These are phyloP conservation scores for Sodiomyces alkalinus DNA, from an alignment of 2,329 filamentous ascomycete species.

Conservation along the genomic window DNA sequence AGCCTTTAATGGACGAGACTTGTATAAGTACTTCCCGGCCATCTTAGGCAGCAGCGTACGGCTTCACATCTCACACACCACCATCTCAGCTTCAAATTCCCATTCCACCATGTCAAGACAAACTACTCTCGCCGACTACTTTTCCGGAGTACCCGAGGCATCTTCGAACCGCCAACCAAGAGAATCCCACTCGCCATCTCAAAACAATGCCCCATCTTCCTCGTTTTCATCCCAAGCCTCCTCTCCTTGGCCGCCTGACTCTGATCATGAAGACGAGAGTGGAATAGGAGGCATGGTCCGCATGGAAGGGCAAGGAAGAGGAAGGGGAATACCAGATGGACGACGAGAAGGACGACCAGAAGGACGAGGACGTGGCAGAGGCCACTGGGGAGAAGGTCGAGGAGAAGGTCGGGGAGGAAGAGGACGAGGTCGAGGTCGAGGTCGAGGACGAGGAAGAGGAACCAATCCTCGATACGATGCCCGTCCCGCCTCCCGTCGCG, in stretches of 20 bases:
- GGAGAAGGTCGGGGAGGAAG: not conserved
- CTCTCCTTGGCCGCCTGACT: not conserved
- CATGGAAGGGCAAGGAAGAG: too few species aligned
- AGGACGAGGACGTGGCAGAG: not conserved
- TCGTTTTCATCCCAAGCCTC: not conserved
- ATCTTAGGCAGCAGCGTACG: too few species aligned
- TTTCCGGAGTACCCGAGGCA: conserved; percentile 1
- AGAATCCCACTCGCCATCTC: not conserved
- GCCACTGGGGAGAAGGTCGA: not conserved
- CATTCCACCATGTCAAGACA: conserved; percentile 3
- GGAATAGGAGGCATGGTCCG: too few species aligned
- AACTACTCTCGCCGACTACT: conserved; percentile 3
- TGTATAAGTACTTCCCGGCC: too few species aligned
- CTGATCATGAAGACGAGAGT: too few species aligned
- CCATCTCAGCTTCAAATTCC: too few species aligned
- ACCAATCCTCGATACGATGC: too few species aligned
- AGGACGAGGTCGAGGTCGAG: not conserved
- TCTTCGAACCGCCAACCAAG: not conserved
- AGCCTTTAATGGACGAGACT: too few species aligned
- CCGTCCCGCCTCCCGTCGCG: conserved; percentile 6
- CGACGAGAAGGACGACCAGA: too few species aligned
- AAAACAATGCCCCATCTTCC: not conserved
- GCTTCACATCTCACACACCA: too few species aligned
- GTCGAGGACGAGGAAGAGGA: conserved; percentile 1
- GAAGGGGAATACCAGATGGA: too few species aligned